Percentiles rank a stretch among this genome's conserved stretches.
Evolutionary conservation across 2,329 filamentous ascomycete genomes (phyloP).

Genomic region (Ceratocystis cacaofunesta): DNA sequence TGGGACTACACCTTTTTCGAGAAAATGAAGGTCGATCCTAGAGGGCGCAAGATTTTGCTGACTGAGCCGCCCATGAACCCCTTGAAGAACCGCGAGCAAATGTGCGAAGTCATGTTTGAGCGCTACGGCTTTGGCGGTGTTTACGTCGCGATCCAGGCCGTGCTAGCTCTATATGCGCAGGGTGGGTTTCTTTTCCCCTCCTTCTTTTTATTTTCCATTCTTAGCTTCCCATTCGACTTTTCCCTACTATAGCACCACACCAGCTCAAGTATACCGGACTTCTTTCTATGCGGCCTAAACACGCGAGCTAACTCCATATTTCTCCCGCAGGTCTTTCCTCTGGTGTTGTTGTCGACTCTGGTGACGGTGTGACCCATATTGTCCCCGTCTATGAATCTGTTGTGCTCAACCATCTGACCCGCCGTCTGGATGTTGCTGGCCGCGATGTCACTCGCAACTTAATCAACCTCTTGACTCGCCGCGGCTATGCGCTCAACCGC

Average conservation of each 20-base stretch:
- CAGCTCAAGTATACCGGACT: background rate
- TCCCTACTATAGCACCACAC: background rate
- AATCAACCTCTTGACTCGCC: constrained; percentile 81
- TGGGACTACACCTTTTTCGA: constrained; percentile 99
- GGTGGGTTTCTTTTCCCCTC: constrained; percentile 36
- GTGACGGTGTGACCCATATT: constrained; percentile 96
- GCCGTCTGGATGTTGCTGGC: constrained; percentile 85
- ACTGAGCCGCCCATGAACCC: constrained; percentile 98
- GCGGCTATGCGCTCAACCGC: constrained; percentile 92
- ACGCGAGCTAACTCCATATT: background rate
- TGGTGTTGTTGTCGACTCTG: constrained; percentile 96
- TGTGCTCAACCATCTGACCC: constrained; percentile 90
- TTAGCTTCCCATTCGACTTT: background rate
- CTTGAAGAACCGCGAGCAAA: constrained; percentile 88
- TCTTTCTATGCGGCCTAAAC: background rate
- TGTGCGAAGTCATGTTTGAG: constrained; percentile 99
- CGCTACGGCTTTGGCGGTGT: constrained; percentile 91
- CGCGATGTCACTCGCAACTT: constrained; percentile 97
- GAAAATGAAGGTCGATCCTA: constrained; percentile 85
- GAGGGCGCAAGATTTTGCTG: constrained; percentile 88
- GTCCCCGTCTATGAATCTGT: constrained; percentile 97
- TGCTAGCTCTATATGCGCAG: constrained; percentile 90
- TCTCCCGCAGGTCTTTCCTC: constrained; percentile 53
- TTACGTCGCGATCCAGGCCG: constrained; percentile 95
- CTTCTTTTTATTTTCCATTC: background rate